Evolutionary conservation across 1,284 basidiomycete genomes (phyloP), one percentile per base, ranked within the genome.

Genomic region (Austroboletus niveus): DNA sequence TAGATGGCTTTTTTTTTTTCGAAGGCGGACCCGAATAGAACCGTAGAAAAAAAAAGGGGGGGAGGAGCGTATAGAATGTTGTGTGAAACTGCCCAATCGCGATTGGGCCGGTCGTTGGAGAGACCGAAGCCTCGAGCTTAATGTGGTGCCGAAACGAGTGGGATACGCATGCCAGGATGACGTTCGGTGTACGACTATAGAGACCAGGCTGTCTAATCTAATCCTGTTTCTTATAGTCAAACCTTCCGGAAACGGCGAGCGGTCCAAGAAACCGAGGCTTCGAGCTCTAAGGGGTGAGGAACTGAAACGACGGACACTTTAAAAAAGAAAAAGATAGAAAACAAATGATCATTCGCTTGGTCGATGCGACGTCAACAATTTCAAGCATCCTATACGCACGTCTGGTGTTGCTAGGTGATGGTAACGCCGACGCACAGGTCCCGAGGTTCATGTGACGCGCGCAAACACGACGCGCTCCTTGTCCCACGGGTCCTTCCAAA

Each of bases 401-500:
- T 49, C 48, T 36, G 20, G 36, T 47, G 58, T 63, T 45, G 56
- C 62, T 36, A 63, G 58, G 62, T 5, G 43, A 49, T 52, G 27
- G 32, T 29, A 29, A 29, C 29, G 29, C 29, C 6, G 32, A 14
- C 32, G 32, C 24, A 42, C 10, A 42, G 40, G 2, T 29, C 40
- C 40, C 40, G 40, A 42, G 40, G n/a, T 8, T 67, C 50, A 62
- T 46, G 49, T 48, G 49, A 20, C 53, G 48, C 69, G 75, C 30
- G 75, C 84, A 54, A 88, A 65, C 15, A 89, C 81, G 34, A 83
- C 82, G 49, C 87, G 79, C 54, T 80, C 72, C 60, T 79, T 80
- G 39, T 81, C 84, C 82, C 85, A 94, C 49, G 86, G 86, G 67
- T 94, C 92, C 52, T 69, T 66, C 85, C 91, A 90, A 14, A 90